These are phyloP conservation scores for Penicillium arizonense DNA, from an alignment of 495 filamentous ascomycete species.

Conservation along the genomic window DNA sequence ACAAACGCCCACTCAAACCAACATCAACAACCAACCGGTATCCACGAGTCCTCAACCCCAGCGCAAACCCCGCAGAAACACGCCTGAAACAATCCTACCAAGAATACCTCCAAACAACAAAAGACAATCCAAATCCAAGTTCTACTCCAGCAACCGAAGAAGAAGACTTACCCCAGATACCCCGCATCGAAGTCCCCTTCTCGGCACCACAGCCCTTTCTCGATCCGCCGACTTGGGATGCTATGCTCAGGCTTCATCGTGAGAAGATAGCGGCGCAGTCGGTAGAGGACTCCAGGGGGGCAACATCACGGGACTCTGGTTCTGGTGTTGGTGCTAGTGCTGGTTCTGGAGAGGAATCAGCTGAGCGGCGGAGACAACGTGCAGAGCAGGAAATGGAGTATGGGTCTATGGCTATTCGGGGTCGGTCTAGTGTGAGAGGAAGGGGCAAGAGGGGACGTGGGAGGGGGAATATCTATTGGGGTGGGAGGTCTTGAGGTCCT, in stretches of 20 bases:
- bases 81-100: slow-evolving; percentile 12
- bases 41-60: slow-evolving; percentile 20
- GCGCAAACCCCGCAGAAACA: slow-evolving; percentile 19
- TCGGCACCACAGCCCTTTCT: slow-evolving; percentile 24
- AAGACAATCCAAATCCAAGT: not conserved
- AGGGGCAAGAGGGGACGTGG: slow-evolving; percentile 15
- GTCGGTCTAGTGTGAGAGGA: slow-evolving; percentile 22
- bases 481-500: slow-evolving; percentile 5
- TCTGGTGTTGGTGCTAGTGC: no score
- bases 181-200: slow-evolving; percentile 16
- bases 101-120: not conserved
- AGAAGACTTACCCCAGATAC: not conserved
- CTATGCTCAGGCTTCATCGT: slow-evolving; percentile 17
- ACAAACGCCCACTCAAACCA: slow-evolving; percentile 15
- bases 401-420: slow-evolving; percentile 33
- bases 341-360: slow-evolving; percentile 7
- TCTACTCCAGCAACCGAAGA: not conserved
- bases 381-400: slow-evolving; percentile 29
- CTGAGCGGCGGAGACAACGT: slow-evolving; percentile 17
- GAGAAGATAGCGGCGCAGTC: slow-evolving; percentile 1
- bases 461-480: slow-evolving; percentile 14
- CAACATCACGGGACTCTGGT: not conserved
- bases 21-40: not conserved
- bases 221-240: slow-evolving; percentile 22
- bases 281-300: not conserved